phyloP scores from a whole-genome alignment of 805 yeast genomes.

The Kazachstania viticola region DNA sequence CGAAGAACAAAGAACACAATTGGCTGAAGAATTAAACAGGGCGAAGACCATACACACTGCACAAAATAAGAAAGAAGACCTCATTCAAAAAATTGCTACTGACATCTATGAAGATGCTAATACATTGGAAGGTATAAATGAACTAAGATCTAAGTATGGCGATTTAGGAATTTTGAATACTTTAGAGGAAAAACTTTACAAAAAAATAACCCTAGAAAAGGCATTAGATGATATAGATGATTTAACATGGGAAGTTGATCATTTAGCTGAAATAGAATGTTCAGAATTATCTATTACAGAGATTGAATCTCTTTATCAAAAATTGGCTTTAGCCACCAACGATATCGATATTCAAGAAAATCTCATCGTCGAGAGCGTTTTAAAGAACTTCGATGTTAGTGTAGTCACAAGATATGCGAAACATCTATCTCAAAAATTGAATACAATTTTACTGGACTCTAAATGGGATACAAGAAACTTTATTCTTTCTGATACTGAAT shows the following conservation, averaged over 20 bases:
- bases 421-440: conserved; percentile 6
- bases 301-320: conserved; percentile 4
- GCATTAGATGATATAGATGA: conserved; percentile 2
- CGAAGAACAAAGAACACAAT: conserved; percentile 12
- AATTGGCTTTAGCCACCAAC: not conserved
- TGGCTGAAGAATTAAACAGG: conserved; percentile 11
- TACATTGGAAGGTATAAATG: conserved; percentile 6
- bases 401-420: conserved; percentile 7
- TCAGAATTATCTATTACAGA: conserved; percentile 3
- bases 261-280: not conserved
- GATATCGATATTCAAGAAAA: conserved; percentile 1
- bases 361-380: not conserved
- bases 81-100: conserved; percentile 9
- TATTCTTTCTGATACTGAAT: conserved; percentile 7
- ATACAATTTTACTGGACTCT: conserved; percentile 12
- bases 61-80: conserved; percentile 1
- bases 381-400: conserved; percentile 7
- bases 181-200: conserved; percentile 6
- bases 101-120: conserved; percentile 10
- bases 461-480: conserved; percentile 24
- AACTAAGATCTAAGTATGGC: conserved; percentile 17
- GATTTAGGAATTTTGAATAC: conserved; percentile 10
- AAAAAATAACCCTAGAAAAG: conserved; percentile 4
- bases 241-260: conserved; percentile 2
- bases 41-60: conserved; percentile 3